Conservation (phyloP, 768 basidiomycete species). For the Suillus paluster region DNA sequence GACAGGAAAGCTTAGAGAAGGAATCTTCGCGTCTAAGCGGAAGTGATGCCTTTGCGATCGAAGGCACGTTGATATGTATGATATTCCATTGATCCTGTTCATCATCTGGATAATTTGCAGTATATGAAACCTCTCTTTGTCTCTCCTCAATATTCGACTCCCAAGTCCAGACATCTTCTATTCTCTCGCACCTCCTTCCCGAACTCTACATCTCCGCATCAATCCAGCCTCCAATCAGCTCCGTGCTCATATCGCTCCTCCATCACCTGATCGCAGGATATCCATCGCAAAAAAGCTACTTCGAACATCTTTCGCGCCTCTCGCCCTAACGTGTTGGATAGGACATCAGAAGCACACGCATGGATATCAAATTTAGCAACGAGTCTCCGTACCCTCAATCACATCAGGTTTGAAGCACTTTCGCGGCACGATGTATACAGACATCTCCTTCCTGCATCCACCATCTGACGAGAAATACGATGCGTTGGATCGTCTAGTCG, state of each 20-base stretch:
- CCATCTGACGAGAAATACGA: constrained; percentile 15
- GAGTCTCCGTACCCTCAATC: constrained; percentile 58
- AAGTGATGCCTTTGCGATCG: constrained; percentile 63
- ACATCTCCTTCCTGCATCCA: constrained; percentile 19
- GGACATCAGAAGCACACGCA: constrained; percentile 34
- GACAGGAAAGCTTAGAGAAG: constrained; percentile 78
- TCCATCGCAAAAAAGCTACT: constrained; percentile 66
- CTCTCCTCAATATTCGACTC: constrained; percentile 67
- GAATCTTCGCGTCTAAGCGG: constrained; percentile 63
- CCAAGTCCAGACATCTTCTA: constrained; percentile 61
- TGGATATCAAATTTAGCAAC: constrained; percentile 62
- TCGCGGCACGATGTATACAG: constrained; percentile 37
- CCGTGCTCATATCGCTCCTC: constrained; percentile 54
- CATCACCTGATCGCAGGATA: constrained; percentile 61
- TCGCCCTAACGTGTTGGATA: constrained; percentile 42
- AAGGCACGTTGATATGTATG: constrained; percentile 51
- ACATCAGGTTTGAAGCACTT: constrained; percentile 52
- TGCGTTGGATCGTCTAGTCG: constrained; percentile 25
- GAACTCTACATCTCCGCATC: constrained; percentile 43
- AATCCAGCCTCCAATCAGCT: constrained; percentile 18
- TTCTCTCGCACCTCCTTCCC: constrained; percentile 63
- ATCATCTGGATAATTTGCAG: constrained; percentile 38
- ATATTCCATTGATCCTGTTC: not conserved
- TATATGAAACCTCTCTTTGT: constrained; percentile 75
- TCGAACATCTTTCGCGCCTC: constrained; percentile 24